These are phyloP conservation scores for Gracilaria domingensis DNA, from an alignment of 23 red algal species.

Conservation along the genomic window DNA sequence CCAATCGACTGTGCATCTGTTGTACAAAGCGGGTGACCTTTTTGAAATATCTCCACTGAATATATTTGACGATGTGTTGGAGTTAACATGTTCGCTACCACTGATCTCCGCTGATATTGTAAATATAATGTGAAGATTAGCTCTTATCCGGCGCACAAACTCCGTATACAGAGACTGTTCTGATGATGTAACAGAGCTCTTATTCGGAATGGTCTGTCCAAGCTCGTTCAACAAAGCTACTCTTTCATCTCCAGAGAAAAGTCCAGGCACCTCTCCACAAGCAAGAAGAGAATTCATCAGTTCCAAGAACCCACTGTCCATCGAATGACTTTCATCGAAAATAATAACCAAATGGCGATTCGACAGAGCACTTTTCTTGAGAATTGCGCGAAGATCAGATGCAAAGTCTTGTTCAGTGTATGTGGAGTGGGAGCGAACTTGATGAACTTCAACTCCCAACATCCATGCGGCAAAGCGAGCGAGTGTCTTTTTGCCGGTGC, in stretches of 20 bases:
- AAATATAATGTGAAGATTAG: constrained; percentile 77
- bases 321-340: constrained; percentile 81
- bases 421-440: constrained; percentile 68
- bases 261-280: constrained; percentile 75
- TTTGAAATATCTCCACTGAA: constrained; percentile 45
- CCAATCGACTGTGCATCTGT: constrained; percentile 77
- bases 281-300: constrained; percentile 84
- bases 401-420: constrained; percentile 74
- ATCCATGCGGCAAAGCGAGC: constrained; percentile 81
- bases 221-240: constrained; percentile 43
- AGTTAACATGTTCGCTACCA: neutral
- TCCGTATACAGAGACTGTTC: constrained; percentile 69
- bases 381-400: constrained; percentile 60
- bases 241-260: constrained; percentile 72
- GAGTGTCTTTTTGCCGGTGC: constrained; percentile 78
- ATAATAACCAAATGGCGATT: constrained; percentile 63
- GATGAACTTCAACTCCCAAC: constrained; percentile 58
- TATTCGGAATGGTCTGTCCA: neutral
- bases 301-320: constrained; percentile 77
- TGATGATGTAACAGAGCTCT: constrained; percentile 21
- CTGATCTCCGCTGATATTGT: constrained; percentile 57
- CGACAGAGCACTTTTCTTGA: constrained; percentile 46
- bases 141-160: constrained; percentile 67
- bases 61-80: neutral
- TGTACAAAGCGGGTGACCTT: constrained; percentile 79